Percentiles rank a stretch among this genome's conserved stretches.
These are phyloP conservation scores for Pseudocercospora cruenta DNA, from an alignment of 2,329 filamentous ascomycete genomes.

Conservation along the genomic window DNA sequence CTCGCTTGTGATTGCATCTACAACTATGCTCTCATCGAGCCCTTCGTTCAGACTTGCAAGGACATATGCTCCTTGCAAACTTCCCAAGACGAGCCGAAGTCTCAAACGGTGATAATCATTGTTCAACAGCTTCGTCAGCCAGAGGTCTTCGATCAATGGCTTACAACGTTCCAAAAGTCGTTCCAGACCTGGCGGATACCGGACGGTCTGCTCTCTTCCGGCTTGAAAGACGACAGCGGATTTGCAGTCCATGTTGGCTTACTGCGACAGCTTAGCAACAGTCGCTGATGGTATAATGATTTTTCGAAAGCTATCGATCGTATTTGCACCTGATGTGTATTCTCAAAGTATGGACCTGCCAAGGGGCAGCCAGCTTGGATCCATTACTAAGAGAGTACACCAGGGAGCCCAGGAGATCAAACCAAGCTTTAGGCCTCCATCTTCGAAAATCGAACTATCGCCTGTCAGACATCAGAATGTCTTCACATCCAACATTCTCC, in stretches of 20 bases:
- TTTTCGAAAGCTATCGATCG: no score
- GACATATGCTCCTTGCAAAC: conserved; percentile 67
- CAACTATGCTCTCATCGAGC: conserved; percentile 81
- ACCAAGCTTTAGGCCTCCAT: no score
- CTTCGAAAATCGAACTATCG: no score
- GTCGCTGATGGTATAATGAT: no score
- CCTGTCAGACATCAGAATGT: no score
- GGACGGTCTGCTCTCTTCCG: conserved; percentile 62
- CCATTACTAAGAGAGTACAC: no score
- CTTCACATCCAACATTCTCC: no score
- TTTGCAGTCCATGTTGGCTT: conserved; percentile 83
- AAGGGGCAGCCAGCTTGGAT: no score
- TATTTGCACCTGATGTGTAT: no score
- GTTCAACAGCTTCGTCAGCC: conserved; percentile 87
- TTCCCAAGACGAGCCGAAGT: not conserved
- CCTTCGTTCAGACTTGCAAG: conserved; percentile 74
- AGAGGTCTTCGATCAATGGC: conserved; percentile 83
- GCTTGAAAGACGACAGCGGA: conserved; percentile 66
- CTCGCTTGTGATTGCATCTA: conserved; percentile 94
- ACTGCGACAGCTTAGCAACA: conserved; percentile 41
- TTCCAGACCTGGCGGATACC: conserved; percentile 80
- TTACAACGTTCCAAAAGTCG: conserved; percentile 64
- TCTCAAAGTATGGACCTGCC: no score
- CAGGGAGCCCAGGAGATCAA: no score
- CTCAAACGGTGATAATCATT: conserved; percentile 73